Conservation (phyloP, 1,284 basidiomycete genomes). For the Cutaneotrichosporon sp. region DNA sequence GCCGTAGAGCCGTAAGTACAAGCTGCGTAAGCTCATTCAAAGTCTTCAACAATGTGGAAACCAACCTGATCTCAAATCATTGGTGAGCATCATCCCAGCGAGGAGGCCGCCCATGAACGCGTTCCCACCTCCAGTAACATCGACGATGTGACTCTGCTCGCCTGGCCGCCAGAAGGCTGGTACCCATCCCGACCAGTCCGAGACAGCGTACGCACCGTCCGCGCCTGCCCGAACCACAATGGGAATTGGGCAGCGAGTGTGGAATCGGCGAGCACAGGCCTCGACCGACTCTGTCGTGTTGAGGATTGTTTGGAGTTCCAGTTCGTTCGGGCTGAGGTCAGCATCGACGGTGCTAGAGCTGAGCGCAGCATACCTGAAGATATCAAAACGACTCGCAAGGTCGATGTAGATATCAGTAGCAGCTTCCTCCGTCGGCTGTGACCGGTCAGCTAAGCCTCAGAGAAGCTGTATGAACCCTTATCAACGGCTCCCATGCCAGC, state of each 20-base stretch:
- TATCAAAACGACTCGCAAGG: conserved; percentile 24
- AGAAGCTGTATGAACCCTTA: conserved; percentile 6
- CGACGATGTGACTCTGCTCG: conserved; percentile 56
- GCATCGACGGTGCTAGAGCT: conserved; percentile 1
- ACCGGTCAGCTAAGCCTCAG: no score
- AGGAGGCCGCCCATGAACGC: conserved; percentile 76
- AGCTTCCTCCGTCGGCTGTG: neutral
- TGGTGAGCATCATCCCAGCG: conserved; percentile 61
- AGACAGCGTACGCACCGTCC: conserved; percentile 65
- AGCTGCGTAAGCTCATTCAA: conserved; percentile 50
- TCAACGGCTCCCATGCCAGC: conserved; percentile 76
- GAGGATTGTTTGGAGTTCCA: conserved; percentile 49
- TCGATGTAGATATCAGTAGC: conserved; percentile 4
- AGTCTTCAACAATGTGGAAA: neutral
- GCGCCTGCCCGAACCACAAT: conserved; percentile 70
- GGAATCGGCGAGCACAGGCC: conserved; percentile 9
- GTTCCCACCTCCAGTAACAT: conserved; percentile 87
- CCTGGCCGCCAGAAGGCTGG: conserved; percentile 64
- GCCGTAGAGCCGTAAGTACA: conserved; percentile 68
- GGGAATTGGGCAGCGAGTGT: conserved; percentile 13
- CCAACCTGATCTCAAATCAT: conserved; percentile 63
- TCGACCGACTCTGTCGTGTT: conserved; percentile 37
- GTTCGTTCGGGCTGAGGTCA: conserved; percentile 53
- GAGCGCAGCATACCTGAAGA: conserved; percentile 27
- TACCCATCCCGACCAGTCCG: conserved; percentile 57